Evolutionary conservation across 805 yeast species (phyloP), one percentile per base, ranked within the genome.

Genomic region (Barnettozyma wickerhamii): DNA sequence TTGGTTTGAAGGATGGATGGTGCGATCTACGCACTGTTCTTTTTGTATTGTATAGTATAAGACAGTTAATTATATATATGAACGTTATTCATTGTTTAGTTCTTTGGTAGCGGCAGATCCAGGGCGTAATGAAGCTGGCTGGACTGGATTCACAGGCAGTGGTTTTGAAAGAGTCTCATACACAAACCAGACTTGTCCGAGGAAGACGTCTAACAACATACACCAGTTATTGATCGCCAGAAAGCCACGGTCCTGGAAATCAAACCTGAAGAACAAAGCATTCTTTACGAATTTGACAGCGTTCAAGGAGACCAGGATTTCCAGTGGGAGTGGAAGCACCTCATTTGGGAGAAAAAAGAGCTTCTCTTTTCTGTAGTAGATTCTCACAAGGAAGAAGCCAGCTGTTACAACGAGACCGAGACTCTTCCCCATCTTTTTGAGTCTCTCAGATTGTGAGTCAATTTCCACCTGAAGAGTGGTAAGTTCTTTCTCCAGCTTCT

Each of bases 391-490:
- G 23, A 40, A 35, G 17, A 40, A 30, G 4, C 19, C 3, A 13
- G 36, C 26, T 5, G 40, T 40, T 14, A 35, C 17, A 10, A 40
- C 17, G 15, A 30, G 17, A 26, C 26, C 26, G 13, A 32, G 28
- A 5, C 19, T 27, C 13, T 19, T 31, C 9, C 28, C 43, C 72
- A 65, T 51, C 72, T 74, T 18, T 5, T 35, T 29, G 30, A 17
- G 19, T 6, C 95, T 96, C 50, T 93, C 97, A 62, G 86, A 81
- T 72, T 97, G 84, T 19, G 95, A 79, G 53, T 95, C 96, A 40
- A 98, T 95, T 66, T 90, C 97, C 65, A 81, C 84, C 67, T 93
- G 97, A 97, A 98, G 89, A 69, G 89, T 89, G 75, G 74, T 79
- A 66, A 79, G 81, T 61, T 86, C 98, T 75, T 90, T 90, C 64